Evolutionary conservation across 1,139 yeast genomes (phyloP).

Genomic region (Lodderomyces jiufengensis): DNA sequence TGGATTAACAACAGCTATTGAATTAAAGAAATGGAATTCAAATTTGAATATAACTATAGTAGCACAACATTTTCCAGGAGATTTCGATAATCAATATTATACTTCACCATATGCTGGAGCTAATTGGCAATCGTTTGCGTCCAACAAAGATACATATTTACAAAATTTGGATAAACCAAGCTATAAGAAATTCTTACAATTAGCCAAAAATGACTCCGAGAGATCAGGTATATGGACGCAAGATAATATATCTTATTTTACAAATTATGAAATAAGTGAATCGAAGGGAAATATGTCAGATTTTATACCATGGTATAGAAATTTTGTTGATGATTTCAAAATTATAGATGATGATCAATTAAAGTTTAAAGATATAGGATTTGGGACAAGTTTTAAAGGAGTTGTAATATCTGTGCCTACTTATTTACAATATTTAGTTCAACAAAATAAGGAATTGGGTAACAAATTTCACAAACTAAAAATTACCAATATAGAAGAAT

Average conservation of each 20-base stretch:
- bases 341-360: constrained; percentile 26
- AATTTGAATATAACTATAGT: constrained; percentile 25
- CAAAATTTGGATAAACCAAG: constrained; percentile 39
- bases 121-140: constrained; percentile 46
- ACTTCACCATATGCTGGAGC: constrained; percentile 46
- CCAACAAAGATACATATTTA: constrained; percentile 24
- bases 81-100: constrained; percentile 27
- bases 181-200: constrained; percentile 35
- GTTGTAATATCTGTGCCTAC: constrained; percentile 49
- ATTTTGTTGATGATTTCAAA: constrained; percentile 32
- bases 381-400: constrained; percentile 44
- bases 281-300: constrained; percentile 13
- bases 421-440: constrained; percentile 45
- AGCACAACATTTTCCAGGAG: constrained; percentile 39
- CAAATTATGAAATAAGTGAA: constrained; percentile 17
- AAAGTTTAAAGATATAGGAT: constrained; percentile 27
- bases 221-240: constrained; percentile 43
- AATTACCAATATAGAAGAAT: constrained; percentile 26
- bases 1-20: constrained; percentile 39
- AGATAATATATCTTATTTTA: constrained; percentile 25
- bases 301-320: constrained; percentile 46
- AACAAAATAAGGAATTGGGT: constrained; percentile 36
- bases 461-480: constrained; percentile 29
- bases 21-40: constrained; percentile 22
- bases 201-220: constrained; percentile 38